Evolutionary conservation across 2,329 filamentous ascomycete genomes (phyloP), one percentile per base, ranked within the genome.

Genomic region (Chalaropsis ovoidea): DNA sequence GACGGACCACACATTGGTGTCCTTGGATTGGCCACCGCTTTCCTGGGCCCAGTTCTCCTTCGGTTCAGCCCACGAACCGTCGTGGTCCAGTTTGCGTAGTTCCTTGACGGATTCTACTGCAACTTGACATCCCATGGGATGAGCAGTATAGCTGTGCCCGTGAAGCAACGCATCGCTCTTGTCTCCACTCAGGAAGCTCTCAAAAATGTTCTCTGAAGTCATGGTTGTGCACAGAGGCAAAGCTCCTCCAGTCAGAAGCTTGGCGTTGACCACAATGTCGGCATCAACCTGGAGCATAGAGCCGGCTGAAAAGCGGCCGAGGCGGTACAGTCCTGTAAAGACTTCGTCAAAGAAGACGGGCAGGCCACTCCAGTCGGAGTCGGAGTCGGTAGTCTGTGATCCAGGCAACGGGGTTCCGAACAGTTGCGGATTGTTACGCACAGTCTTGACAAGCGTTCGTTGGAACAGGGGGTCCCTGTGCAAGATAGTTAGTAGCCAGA

Each of bases 291-390:
- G 77, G 2, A 95, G 80, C 73, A 93, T 88, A 0, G 85, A 86
- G 0, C 87, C 83, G 0, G 89, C 80, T 0, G 82, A 85, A 71
- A 86, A 84, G 47, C 85, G 82, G 1, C 90, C 90, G 0, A 95
- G 83, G 13, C 90, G 88, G 73, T 92, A 92, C 3, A 95, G 78
- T 1, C 90, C 90, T 0, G 89, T 93, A 75, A 95, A 95, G 43
- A 95, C 90, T 72, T 95, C 90, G 72, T 95, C 90, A 69, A 90
- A 90, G 70, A 95, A 79, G 47, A 95, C 77, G 0, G 90, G 90
- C 3, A 95, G 80, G 1, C 90, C 89, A 1, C 79, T 79, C 90
- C 90, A 95, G 39, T 76, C 69, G 8, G 70, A 71, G 8, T 31
- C 31, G n/a, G n/a, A n/a, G n/a, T 41, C 70, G 62, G 42, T 71